Evolutionary conservation across 2,329 filamentous ascomycete species (phyloP), one percentile per base, ranked within the genome.

Genomic region (Diaporthe sp.): DNA sequence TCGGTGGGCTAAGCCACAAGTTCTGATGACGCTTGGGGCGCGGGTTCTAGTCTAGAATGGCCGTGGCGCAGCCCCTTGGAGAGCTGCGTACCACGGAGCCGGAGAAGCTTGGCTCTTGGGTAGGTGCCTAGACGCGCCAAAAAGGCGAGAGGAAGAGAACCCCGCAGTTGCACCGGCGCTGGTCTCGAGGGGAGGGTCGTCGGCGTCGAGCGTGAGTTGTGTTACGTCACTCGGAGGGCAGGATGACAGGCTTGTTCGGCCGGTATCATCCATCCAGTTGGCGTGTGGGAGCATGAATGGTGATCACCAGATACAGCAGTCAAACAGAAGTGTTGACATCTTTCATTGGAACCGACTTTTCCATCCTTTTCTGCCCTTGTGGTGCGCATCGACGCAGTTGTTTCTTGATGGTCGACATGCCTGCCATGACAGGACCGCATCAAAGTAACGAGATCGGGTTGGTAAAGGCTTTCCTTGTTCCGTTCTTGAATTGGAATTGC

Each of bases 81-180:
- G 57, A 12, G 57, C 57, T 65, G 25, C n/a, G 61, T 65, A n/a
- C 61, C 25, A 65, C 42, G 4, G 25, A 46, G 42, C 60, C 25
- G 25, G 60, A 22, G 60, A 44, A 46, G 60, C 60, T 61, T 61
- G 58, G 58, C 4, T 7, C 60, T 42, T 61, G 58, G 58, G 10
- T 7, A 57, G 28, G n/a, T 25, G 55, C 8, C 57, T 6, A 37
- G 57, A 58, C 31, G 9, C 37, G 31, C 55, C 34, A n/a, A 15
- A 39, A 37, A 17, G 57, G 25, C 19, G 31, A 60, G 51, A 9
- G 57, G 57, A 10, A 37, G 7, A n/a, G 57, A 37, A 65, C 61
- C 61, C 61, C 61, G 61, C 61, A 65, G 61, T 46, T 46, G 61
- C 61, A 46, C 61, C 39, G 9, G 51, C 25, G 51, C 51, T 53